Evolutionary conservation across 805 yeast species (phyloP), one percentile per base, ranked within the genome.

Genomic region (Schizosaccharomyces octosporus): DNA sequence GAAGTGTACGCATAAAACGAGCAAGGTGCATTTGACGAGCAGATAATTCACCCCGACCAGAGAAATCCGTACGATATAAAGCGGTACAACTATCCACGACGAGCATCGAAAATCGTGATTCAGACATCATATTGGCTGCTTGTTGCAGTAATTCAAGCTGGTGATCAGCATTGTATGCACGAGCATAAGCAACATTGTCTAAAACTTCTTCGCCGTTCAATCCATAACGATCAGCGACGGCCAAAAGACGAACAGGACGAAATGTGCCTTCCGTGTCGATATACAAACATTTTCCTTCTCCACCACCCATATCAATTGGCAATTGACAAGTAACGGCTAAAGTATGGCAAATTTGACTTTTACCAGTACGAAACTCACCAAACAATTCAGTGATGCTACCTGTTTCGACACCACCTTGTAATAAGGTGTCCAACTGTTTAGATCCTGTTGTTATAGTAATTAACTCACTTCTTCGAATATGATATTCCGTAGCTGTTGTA

Each of bases 61-160:
- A 78, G 70, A 81, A 93, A 73, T 93, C 98, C 0, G 97, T 88
- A 72, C 98, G 80, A 72, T 89, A 89, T 51, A 89, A 76, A 0
- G 97, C 95, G 97, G 94, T 93, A 64, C 93, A 86, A 11, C 97
- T 87, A 72, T 93, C 98, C n/a, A 93, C 96, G 64, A 93, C 84
- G 63, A 93, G 76, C 65, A 93, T 72, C 5, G 95, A 83, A 67
- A 93, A 93, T 31, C 97, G 78, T 29, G 95, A 83, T 70, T 87
- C 93, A 17, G 96, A 79, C 97, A 93, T 90, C 95, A 90, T 85
- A 65, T 83, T 83, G 13, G 96, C 95, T 0, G 97, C 97, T 64
- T 85, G 86, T 64, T 83, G 85, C 63, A 93, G 76, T 62, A 93
- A 78, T 70, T 84, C 86, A 66, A 86, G 75, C 71, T 93, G 97